A percentile compares a stretch with the other conserved stretches of the same genome.
phyloP scores from a whole-genome alignment of 805 yeast species.

The Kregervanrija delftensis region DNA sequence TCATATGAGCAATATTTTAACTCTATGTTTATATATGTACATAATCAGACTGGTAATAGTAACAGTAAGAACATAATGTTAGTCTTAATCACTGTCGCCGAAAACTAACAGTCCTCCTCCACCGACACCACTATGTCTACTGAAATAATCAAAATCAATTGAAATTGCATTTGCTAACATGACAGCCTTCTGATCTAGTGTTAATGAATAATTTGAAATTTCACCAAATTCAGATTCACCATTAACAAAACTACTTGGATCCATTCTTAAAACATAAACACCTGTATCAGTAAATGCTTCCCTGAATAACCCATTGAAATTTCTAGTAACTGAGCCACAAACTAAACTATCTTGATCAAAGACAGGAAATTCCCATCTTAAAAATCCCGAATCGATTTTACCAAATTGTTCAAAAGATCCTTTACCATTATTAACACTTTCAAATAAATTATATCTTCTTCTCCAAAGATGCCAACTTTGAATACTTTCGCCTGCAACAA shows the following conservation, averaged over 20 bases:
- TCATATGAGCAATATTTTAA: too few species aligned
- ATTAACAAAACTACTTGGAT: constrained; percentile 59
- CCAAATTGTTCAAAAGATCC: constrained; percentile 68
- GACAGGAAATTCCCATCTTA: constrained; percentile 83
- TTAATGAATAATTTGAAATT: constrained; percentile 37
- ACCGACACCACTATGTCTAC: constrained; percentile 72
- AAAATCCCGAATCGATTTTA: constrained; percentile 75
- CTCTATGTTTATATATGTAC: too few species aligned
- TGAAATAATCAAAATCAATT: constrained; percentile 92
- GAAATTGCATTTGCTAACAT: constrained; percentile 83
- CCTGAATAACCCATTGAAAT: constrained; percentile 92
- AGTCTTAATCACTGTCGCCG: constrained; percentile 11
- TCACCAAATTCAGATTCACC: constrained; percentile 45
- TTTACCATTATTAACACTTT: constrained; percentile 31
- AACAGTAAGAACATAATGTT: too few species aligned
- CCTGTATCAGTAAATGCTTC: constrained; percentile 95
- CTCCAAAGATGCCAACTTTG: constrained; percentile 97
- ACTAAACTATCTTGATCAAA: constrained; percentile 49
- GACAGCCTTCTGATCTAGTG: constrained; percentile 79
- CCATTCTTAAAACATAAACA: constrained; percentile 81
- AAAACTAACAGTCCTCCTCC: constrained; percentile 36
- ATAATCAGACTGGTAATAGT: too few species aligned
- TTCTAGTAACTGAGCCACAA: constrained; percentile 76
- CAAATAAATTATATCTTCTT: constrained; percentile 75
- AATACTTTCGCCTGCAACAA: constrained; percentile 72